phyloP scores from a whole-genome alignment of 306 rosid genomes.

The Lathyrus tuberosus region DNA sequence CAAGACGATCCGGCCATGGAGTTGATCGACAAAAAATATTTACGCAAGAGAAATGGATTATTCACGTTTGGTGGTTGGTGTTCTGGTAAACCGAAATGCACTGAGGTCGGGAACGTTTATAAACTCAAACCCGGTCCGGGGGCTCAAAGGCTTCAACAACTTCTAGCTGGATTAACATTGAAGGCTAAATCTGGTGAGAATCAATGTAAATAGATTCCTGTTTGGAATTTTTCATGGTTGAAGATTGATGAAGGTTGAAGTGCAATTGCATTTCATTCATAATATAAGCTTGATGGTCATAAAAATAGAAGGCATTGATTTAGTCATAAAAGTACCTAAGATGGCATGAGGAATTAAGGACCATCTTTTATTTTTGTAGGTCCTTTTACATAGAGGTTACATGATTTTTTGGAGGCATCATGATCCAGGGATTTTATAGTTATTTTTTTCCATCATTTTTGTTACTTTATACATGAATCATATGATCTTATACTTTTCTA shows the following conservation, averaged over 20 bases:
- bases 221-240: conserved; percentile 39
- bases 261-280: conserved; percentile 37
- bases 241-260: conserved; percentile 37
- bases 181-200: conserved; percentile 53
- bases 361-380: conserved; percentile 44
- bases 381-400: conserved; percentile 32
- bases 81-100: conserved; percentile 69
- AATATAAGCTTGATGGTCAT: conserved; percentile 10
- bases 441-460: neutral
- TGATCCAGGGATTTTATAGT: conserved; percentile 22
- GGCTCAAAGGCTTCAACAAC: conserved; percentile 60
- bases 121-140: conserved; percentile 80
- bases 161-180: conserved; percentile 43
- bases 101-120: conserved; percentile 66
- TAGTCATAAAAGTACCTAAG: conserved; percentile 31
- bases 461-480: conserved; percentile 16
- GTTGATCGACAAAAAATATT: conserved; percentile 60
- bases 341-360: conserved; percentile 22
- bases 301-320: conserved; percentile 26
- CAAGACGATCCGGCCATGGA: conserved; percentile 65
- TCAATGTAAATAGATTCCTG: conserved; percentile 70
- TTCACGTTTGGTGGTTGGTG: conserved; percentile 96
- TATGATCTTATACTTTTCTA: neutral
- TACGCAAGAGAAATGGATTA: conserved; percentile 49
- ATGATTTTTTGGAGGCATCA: conserved; percentile 36